Evolutionary conservation across 2,329 filamentous ascomycete species (phyloP), one percentile per base, ranked within the genome.

Genomic region (Septoria petroselini): DNA sequence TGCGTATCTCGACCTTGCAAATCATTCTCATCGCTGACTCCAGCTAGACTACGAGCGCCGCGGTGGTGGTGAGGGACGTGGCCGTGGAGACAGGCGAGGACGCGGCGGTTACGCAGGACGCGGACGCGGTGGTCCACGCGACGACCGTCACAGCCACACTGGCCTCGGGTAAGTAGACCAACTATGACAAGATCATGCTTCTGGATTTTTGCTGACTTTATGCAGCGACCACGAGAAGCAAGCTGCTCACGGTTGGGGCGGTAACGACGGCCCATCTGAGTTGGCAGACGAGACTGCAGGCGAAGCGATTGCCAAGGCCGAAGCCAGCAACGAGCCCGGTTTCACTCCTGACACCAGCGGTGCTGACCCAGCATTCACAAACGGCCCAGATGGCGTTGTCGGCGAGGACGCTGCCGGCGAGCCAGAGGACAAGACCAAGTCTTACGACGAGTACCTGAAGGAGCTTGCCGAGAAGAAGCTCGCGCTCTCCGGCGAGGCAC

Each of bases 221-320:
- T 19, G 6, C 46, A 88, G 86, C 66, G 85, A 88, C 59, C 85
- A 86, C 67, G 85, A 89, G 65, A 94, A 94, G 82, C 86, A 91
- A 74, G 83, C 86, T 69, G 86, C 83, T 68, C 87, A 91, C 72
- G 86, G 88, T 64, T 97, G 91, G 90, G 93, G 91, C 65, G 84
- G 82, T 67, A 79, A 80, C 63, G 86, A 60, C 44, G 93, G 90
- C 65, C 77, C 84, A 57, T 86, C 86, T 68, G 89, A 94, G 76
- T 83, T 86, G 75, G 86, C 86, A 68, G 93, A 97, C 65, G 93
- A 97, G 80, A 82, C 88, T 74, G 89, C 86, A 63, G 93, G 86
- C 64, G 90, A 94, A 71, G 85, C 82, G 64, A 94, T 96, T 63
- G 93, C 93, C 62, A 81, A 88, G 74, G 57, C 62, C 31, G 60